phyloP scores from a whole-genome alignment of 805 yeast species.

The Nakazawaea anatomiae region DNA sequence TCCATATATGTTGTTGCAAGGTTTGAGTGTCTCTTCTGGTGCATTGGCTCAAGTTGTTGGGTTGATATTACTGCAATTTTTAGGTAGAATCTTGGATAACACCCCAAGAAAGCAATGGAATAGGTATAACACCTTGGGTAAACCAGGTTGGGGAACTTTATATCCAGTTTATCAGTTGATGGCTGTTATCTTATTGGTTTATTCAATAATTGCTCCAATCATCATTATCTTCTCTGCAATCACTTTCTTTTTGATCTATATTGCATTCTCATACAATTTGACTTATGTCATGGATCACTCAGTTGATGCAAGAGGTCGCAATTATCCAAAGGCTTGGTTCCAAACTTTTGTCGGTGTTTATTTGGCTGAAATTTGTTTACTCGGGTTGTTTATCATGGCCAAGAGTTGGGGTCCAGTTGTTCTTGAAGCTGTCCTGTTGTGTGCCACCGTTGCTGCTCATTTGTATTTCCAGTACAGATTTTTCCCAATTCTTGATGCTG shows the following conservation, averaged over 20 bases:
- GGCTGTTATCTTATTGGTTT: conserved; percentile 65
- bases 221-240: conserved; percentile 61
- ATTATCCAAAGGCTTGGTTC: conserved; percentile 66
- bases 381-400: conserved; percentile 69
- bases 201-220: conserved; percentile 75
- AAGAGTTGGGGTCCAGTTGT: conserved; percentile 78
- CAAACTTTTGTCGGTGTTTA: conserved; percentile 69
- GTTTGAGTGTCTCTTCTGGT: conserved; percentile 74
- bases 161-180: conserved; percentile 77
- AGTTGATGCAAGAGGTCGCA: conserved; percentile 66
- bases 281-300: conserved; percentile 56
- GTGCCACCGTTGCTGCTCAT: conserved; percentile 54
- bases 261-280: conserved; percentile 59
- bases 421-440: conserved; percentile 55
- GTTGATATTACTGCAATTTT: conserved; percentile 61
- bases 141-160: conserved; percentile 74
- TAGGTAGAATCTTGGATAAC: conserved; percentile 67
- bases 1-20: conserved; percentile 74
- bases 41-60: conserved; percentile 69
- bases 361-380: conserved; percentile 61
- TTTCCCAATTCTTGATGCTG: conserved; percentile 58
- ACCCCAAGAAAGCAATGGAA: conserved; percentile 94
- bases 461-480: conserved; percentile 52
- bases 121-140: conserved; percentile 56
- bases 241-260: conserved; percentile 49